These are phyloP conservation scores for Phyllachora maydis DNA, from an alignment of 2,329 filamentous ascomycete species.

Conservation along the genomic window DNA sequence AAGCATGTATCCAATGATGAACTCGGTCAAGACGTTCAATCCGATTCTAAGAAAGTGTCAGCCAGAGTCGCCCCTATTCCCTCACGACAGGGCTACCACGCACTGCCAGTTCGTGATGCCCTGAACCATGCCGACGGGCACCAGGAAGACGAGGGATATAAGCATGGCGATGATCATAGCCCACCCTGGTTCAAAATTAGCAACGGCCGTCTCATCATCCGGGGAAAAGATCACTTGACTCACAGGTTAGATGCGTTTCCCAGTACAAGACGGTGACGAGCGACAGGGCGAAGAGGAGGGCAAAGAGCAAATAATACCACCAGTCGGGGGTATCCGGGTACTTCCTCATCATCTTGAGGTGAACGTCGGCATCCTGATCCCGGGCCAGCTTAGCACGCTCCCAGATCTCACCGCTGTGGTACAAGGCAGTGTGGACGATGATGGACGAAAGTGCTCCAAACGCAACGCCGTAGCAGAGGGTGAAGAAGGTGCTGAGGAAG, in stretches of 20 bases:
- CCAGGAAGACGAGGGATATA: conserved; percentile 10
- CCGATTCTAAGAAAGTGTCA: conserved; percentile 9
- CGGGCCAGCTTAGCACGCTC: conserved; percentile 4
- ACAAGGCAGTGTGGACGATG: conserved; percentile 7
- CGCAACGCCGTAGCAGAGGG: conserved; percentile 14
- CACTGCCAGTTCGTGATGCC: conserved; percentile 11
- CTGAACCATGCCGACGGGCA: conserved; percentile 13
- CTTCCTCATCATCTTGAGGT: conserved; percentile 5
- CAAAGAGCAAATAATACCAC: conserved; percentile 4
- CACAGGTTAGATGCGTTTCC: conserved; percentile 4
- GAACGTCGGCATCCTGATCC: conserved; percentile 5
- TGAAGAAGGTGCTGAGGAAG: conserved; percentile 14
- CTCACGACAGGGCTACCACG: not conserved
- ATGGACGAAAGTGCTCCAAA: conserved; percentile 14
- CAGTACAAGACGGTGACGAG: conserved; percentile 3
- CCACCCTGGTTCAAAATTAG: conserved; percentile 2
- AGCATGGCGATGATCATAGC: conserved; percentile 7
- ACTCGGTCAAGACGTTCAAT: conserved; percentile 28
- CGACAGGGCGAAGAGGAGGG: conserved; percentile 3
- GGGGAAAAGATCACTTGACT: not conserved
- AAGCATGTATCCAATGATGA: conserved; percentile 29
- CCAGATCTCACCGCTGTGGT: conserved; percentile 7
- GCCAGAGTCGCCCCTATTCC: not conserved
- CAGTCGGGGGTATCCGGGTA: conserved; percentile 4
- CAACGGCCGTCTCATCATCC: no score